A percentile compares a stretch with the other conserved stretches of the same genome.
phyloP scores from a whole-genome alignment of 2,329 filamentous ascomycete species.

The Xylariaceae sp. region DNA sequence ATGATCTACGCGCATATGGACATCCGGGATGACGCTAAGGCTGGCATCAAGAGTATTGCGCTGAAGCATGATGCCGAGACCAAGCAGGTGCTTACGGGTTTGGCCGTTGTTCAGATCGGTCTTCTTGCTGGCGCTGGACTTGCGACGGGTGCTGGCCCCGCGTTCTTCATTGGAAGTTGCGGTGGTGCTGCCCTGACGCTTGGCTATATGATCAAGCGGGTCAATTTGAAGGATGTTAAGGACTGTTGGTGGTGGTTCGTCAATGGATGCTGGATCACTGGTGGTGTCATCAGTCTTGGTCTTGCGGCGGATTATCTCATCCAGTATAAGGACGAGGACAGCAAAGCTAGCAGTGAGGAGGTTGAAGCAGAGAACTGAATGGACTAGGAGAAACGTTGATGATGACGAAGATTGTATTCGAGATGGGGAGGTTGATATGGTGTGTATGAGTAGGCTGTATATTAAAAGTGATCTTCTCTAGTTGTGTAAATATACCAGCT shows the following conservation, averaged over 20 bases:
- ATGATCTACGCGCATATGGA: conserved; percentile 96
- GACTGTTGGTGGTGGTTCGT: conserved; percentile 76
- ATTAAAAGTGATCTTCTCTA: background rate
- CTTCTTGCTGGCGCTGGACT: conserved; percentile 65
- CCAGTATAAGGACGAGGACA: conserved; percentile 38
- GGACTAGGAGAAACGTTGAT: background rate
- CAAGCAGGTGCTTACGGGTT: conserved; percentile 66
- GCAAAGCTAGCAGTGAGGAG: conserved; percentile 6
- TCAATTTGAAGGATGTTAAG: conserved; percentile 60
- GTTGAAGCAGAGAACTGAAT: conserved; percentile 2
- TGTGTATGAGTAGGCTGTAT: background rate
- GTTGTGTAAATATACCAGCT: background rate
- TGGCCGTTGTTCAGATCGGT: conserved; percentile 64
- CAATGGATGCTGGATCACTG: conserved; percentile 64
- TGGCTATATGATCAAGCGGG: conserved; percentile 61
- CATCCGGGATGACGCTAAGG: conserved; percentile 77
- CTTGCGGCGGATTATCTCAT: conserved; percentile 56
- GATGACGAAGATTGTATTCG: background rate
- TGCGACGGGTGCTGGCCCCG: conserved; percentile 61
- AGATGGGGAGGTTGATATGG: background rate
- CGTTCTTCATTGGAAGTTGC: conserved; percentile 62
- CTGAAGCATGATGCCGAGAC: conserved; percentile 72
- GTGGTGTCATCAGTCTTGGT: conserved; percentile 55
- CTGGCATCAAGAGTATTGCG: conserved; percentile 83
- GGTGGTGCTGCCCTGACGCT: conserved; percentile 58